Evolutionary conservation across 2,329 filamentous ascomycete species (phyloP).

Genomic region (Pyrenochaeta sp.): DNA sequence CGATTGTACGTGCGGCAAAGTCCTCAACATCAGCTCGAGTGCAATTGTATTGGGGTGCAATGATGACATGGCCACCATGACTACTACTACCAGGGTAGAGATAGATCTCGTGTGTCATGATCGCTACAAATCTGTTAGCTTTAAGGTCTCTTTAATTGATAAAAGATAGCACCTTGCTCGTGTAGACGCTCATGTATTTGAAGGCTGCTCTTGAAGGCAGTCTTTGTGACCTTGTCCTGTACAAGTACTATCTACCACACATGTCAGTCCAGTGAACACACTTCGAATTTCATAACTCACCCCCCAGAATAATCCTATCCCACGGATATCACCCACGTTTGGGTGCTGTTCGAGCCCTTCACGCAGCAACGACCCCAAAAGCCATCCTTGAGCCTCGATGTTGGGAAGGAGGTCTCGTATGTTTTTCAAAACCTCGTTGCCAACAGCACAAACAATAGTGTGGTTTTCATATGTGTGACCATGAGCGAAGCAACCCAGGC

Average conservation of each 20-base stretch:
- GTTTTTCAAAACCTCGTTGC: no score
- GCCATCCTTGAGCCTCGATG: constrained; percentile 62
- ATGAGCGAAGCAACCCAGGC: no score
- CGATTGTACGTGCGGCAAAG: no score
- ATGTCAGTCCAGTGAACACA: neutral
- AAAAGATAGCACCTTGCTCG: constrained; percentile 63
- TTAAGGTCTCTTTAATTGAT: constrained; percentile 6
- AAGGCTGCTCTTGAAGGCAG: constrained; percentile 58
- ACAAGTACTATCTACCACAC: constrained; percentile 66
- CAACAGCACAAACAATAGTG: no score
- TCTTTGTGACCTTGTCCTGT: constrained; percentile 61
- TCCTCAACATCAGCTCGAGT: no score
- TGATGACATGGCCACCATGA: constrained; percentile 72
- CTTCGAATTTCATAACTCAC: constrained; percentile 49
- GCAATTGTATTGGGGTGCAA: constrained; percentile 77
- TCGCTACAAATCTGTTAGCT: constrained; percentile 41
- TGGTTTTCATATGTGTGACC: no score
- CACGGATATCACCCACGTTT: constrained; percentile 68
- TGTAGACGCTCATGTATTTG: constrained; percentile 56
- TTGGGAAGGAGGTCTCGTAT: constrained; percentile 64
- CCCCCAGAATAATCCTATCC: constrained; percentile 66
- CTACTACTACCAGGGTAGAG: constrained; percentile 72
- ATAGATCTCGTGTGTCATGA: no score
- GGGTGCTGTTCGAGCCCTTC: constrained; percentile 54
- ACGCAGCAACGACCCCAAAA: constrained; percentile 58